These are phyloP conservation scores for Xylaria sp. DNA, from an alignment of 2,329 filamentous ascomycete species.

Conservation along the genomic window DNA sequence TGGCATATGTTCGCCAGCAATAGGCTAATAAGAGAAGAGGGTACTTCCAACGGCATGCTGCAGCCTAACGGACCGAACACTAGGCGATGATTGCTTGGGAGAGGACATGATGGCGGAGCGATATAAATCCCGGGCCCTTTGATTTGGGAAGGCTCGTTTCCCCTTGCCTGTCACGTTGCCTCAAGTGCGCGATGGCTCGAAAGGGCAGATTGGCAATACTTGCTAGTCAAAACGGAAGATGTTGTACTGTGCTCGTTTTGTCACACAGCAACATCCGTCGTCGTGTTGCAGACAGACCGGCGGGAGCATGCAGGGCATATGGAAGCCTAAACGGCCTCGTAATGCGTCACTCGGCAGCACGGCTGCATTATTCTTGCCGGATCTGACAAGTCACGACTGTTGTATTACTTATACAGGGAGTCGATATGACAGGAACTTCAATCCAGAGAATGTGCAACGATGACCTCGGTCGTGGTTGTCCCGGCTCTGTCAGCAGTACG, in stretches of 20 bases:
- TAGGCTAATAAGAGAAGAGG: slow-evolving; percentile 16
- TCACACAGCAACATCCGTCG: not conserved
- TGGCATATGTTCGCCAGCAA: slow-evolving; percentile 12
- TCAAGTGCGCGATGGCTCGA: slow-evolving; percentile 7
- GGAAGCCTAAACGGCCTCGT: slow-evolving; percentile 24
- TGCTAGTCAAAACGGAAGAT: slow-evolving; percentile 20
- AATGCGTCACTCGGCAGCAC: slow-evolving; percentile 32
- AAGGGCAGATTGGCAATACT: slow-evolving; percentile 7
- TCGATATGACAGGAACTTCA: not conserved
- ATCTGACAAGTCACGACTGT: slow-evolving; percentile 26
- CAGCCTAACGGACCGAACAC: slow-evolving; percentile 34
- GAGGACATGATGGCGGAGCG: slow-evolving; percentile 13
- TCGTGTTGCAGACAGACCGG: slow-evolving; percentile 12
- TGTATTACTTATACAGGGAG: slow-evolving; percentile 20
- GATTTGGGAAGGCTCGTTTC: slow-evolving; percentile 13
- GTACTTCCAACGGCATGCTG: slow-evolving; percentile 23
- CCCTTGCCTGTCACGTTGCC: slow-evolving; percentile 14
- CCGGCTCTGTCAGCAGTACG: not conserved
- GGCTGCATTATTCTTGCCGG: slow-evolving; percentile 28
- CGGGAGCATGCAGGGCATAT: slow-evolving; percentile 26
- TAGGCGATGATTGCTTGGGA: slow-evolving; percentile 7
- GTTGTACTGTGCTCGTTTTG: slow-evolving; percentile 13
- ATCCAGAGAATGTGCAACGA: not conserved
- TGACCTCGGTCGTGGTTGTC: slow-evolving; percentile 5
- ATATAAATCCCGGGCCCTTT: slow-evolving; percentile 5